Percentiles rank a stretch among this genome's conserved stretches.
phyloP scores from a whole-genome alignment of 2,329 filamentous ascomycete species.

The Fusarium sambucinum region DNA sequence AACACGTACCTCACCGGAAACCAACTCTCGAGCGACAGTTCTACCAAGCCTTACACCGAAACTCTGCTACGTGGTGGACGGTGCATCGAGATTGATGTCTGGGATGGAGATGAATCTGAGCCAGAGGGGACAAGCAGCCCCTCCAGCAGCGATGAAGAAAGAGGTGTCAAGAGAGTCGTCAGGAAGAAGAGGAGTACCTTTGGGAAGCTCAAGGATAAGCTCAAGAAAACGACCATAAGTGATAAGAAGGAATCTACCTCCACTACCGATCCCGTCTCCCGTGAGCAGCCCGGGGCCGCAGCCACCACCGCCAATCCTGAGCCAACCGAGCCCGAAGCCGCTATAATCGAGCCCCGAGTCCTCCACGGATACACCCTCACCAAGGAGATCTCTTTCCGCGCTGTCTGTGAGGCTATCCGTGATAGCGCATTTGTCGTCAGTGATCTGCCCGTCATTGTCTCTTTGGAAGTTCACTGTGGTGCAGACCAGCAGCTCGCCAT shows the following conservation, averaged over 20 bases:
- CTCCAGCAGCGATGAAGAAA: conserved; percentile 62
- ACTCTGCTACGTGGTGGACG: conserved; percentile 87
- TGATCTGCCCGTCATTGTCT: conserved; percentile 90
- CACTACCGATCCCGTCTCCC: conserved; percentile 1
- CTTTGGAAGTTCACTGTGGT: conserved; percentile 89
- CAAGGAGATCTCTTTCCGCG: conserved; percentile 85
- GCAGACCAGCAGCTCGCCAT: conserved; percentile 87
- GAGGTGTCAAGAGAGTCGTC: conserved; percentile 62
- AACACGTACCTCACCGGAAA: conserved; percentile 94
- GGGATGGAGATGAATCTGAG: conserved; percentile 85
- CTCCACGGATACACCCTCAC: conserved; percentile 92
- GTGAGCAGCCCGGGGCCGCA: conserved; percentile 9
- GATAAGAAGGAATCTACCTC: conserved; percentile 46
- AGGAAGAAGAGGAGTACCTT: conserved; percentile 68
- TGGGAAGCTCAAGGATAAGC: conserved; percentile 72
- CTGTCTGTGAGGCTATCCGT: conserved; percentile 84
- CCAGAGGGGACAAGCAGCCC: conserved; percentile 57
- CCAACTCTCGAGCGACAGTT: conserved; percentile 87
- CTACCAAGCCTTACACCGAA: conserved; percentile 87
- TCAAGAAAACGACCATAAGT: conserved; percentile 63
- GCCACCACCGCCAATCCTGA: conserved; percentile 16
- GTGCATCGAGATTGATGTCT: conserved; percentile 95
- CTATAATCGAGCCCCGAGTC: conserved; percentile 76
- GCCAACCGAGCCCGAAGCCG: conserved; percentile 44
- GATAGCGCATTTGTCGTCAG: conserved; percentile 81